These are phyloP conservation scores for Cenchrus americanus DNA, from an alignment of 176 grass and related monocot genomes.

Conservation along the genomic window DNA sequence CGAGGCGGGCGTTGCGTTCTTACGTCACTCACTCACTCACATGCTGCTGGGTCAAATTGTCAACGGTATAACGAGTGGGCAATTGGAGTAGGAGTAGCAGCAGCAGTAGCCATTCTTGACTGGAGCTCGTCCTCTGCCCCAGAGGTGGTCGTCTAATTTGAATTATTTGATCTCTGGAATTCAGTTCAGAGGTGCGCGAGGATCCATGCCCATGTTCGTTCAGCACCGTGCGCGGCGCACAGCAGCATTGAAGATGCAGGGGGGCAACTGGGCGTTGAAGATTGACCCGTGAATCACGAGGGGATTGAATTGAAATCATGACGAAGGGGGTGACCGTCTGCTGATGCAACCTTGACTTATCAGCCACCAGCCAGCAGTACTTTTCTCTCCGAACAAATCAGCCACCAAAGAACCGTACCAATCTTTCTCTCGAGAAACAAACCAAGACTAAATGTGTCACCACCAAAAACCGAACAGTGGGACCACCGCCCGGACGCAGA, in stretches of 20 bases:
- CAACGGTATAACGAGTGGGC: not conserved
- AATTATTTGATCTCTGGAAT: not conserved
- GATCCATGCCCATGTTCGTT: conserved; percentile 3
- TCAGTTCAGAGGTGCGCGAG: not conserved
- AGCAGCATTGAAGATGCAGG: no score
- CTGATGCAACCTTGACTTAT: conserved; percentile 8
- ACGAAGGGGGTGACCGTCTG: conserved; percentile 34
- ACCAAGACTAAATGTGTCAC: no score
- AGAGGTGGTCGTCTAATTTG: not conserved
- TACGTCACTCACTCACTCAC: not conserved
- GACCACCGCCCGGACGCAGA: not conserved
- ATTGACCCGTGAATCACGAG: conserved; percentile 39
- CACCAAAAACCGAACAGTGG: no score
- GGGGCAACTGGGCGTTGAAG: conserved; percentile 9
- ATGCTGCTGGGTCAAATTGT: not conserved
- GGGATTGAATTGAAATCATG: not conserved
- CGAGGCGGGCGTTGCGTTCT: not conserved
- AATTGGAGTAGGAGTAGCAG: no score
- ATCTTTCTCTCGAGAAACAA: no score
- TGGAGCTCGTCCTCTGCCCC: not conserved
- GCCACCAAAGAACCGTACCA: no score
- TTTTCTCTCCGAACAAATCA: no score
- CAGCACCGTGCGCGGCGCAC: not conserved
- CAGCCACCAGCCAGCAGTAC: no score
- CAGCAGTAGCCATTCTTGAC: not conserved